Evolutionary conservation across 306 rosid species (phyloP).

Genomic region (Alnus glutinosa): DNA sequence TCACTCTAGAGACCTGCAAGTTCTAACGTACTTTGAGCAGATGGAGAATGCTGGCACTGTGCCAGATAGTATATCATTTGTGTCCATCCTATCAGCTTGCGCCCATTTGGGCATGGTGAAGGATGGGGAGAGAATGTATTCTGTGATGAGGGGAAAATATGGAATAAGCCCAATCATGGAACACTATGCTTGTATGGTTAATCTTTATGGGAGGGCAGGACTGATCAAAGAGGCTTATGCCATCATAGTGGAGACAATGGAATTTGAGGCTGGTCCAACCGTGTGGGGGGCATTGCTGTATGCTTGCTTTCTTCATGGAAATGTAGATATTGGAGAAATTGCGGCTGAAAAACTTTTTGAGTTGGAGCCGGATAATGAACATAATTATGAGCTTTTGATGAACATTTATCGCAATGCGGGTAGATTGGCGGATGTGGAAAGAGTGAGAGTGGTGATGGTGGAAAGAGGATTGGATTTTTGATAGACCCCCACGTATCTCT

Average conservation of each 20-base stretch:
- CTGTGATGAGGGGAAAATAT: constrained; percentile 63
- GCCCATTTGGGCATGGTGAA: constrained; percentile 66
- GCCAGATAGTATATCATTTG: constrained; percentile 78
- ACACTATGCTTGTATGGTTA: constrained; percentile 86
- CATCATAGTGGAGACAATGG: constrained; percentile 48
- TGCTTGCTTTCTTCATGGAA: constrained; percentile 67
- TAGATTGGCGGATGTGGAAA: constrained; percentile 59
- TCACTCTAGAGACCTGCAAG: constrained; percentile 52
- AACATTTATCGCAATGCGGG: constrained; percentile 64
- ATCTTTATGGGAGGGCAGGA: constrained; percentile 91
- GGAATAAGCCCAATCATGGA: constrained; percentile 74
- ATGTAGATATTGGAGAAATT: constrained; percentile 65
- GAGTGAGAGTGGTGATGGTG: constrained; percentile 61
- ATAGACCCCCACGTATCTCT: constrained; percentile 25
- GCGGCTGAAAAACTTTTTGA: constrained; percentile 79
- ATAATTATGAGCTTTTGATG: constrained; percentile 74
- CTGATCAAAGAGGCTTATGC: constrained; percentile 61
- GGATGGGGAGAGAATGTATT: constrained; percentile 64
- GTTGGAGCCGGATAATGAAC: constrained; percentile 84
- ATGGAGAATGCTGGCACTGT: constrained; percentile 55
- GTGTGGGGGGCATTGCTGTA: constrained; percentile 86
- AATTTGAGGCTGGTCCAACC: constrained; percentile 73
- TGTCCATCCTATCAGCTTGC: constrained; percentile 68
- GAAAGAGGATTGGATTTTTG: constrained; percentile 64
- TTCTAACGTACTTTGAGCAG: constrained; percentile 55